Evolutionary conservation across 352 stramenopile species (phyloP), one percentile per base, ranked within the genome.

Genomic region (Phytophthora constricta): DNA sequence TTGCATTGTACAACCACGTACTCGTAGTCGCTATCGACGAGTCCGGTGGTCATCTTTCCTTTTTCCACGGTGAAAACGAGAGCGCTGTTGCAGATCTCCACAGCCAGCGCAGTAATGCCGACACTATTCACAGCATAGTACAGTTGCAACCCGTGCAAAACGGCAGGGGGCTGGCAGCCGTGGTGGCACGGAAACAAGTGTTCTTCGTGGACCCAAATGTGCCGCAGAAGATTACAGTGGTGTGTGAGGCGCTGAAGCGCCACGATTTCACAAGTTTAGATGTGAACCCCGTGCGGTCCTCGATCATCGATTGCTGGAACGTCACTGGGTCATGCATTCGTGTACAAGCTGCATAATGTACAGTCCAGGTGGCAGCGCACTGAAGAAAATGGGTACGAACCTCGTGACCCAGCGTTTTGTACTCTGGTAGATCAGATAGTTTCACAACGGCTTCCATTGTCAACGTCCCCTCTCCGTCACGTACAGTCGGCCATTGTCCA

Each of bases 291-390:
- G 16, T 62, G n/a, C 67, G 62, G 10, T 54, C 66, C 2, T 63
- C 54, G 20, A 53, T 74, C 22, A 8, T 79, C 9, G 76, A 71
- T n/a, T 47, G 54, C 33, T 42, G 71, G 71, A 1, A 65, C 69
- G 17, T 73, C 62, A 26, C 68, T 34, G 31, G 62, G 67, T 4
- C 71, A 62, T 28, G 66, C 28, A 34, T 31, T 76, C 27, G 62
- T 79, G 33, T 79, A 68, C 54, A 74, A 68, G 41, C 33, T 79
- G 31, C 62, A 68, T 33, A 70, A 76, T 26, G 16, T 78, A 23
- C 42, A 57, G 17, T 20, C 49, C 13, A 70, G 51, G 61, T 52
- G 58, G 33, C 42, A 71, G 17, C 58, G 56, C 14, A n/a, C 13
- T 20, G 28, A 65, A 17, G 27, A 17, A 11, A 52, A 23, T 23